phyloP scores from a whole-genome alignment of 345 rosid species.

The Abelmoschus esculentus region DNA sequence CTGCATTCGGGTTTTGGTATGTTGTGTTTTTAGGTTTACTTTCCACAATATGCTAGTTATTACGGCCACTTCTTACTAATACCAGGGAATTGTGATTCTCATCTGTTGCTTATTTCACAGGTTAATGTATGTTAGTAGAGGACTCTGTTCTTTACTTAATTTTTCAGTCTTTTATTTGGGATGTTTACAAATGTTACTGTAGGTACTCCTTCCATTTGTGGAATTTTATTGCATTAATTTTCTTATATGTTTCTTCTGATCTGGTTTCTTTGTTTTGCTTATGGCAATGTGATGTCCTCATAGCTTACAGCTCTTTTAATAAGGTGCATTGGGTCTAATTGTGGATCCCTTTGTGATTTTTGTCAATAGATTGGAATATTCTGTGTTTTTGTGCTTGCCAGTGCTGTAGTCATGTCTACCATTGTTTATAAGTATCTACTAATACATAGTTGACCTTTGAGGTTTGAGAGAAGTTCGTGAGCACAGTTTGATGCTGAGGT shows the following conservation, averaged over 20 bases:
- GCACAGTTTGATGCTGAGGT: neutral
- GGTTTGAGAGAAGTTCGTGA: neutral
- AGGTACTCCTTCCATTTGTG: constrained; percentile 25
- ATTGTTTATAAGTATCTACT: neutral
- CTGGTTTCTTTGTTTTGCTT: neutral
- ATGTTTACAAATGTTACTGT: constrained; percentile 17
- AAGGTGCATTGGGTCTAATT: neutral
- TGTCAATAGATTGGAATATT: neutral
- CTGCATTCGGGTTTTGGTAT: constrained; percentile 20
- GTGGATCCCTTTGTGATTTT: neutral
- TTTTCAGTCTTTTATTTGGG: neutral
- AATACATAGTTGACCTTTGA: neutral
- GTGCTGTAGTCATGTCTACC: neutral
- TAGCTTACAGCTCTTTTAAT: neutral
- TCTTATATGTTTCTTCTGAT: constrained; percentile 7
- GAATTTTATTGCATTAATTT: constrained; percentile 21
- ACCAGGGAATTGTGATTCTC: constrained; percentile 23
- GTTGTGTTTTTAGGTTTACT: constrained; percentile 13
- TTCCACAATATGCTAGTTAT: constrained; percentile 14
- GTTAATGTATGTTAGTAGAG: constrained; percentile 22
- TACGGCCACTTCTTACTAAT: constrained; percentile 15
- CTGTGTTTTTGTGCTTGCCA: neutral
- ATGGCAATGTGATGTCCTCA: neutral
- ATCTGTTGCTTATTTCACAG: constrained; percentile 11
- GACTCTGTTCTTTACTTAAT: constrained; percentile 6